phyloP scores from a whole-genome alignment of 2,329 filamentous ascomycete species.

The Chrysoporthe austroafricana region DNA sequence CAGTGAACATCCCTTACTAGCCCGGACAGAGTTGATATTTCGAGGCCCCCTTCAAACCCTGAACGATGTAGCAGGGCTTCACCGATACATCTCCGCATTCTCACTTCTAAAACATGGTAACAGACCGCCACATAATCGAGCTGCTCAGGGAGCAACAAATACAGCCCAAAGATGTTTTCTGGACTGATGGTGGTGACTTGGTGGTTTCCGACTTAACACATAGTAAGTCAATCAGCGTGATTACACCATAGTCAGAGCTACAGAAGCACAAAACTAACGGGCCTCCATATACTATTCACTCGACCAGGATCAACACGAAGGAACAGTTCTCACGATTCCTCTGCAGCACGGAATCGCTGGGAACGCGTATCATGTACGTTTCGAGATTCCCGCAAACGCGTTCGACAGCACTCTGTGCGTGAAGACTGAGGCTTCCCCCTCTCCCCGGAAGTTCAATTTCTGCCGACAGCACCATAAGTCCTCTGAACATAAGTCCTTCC shows the following conservation, averaged over 20 bases:
- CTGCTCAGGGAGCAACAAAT: slow-evolving; percentile 11
- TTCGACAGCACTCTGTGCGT: too few relatives aligned
- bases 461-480: slow-evolving; percentile 19
- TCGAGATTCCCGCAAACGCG: background rate
- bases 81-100: background rate
- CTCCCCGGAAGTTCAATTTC: slow-evolving; percentile 17
- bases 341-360: background rate
- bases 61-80: background rate
- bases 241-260: background rate
- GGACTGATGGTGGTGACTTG: slow-evolving; percentile 12
- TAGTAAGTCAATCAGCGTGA: background rate
- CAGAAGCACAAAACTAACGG: background rate
- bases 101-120: background rate
- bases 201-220: slow-evolving; percentile 14
- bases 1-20: background rate
- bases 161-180: slow-evolving; percentile 17
- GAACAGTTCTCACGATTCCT: slow-evolving; percentile 1
- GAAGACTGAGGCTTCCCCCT: background rate
- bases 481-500: slow-evolving; percentile 17
- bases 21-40: background rate
- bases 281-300: background rate
- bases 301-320: background rate
- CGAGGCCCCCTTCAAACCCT: background rate
- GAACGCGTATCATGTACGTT: slow-evolving; percentile 22
- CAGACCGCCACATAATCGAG: background rate